Conservation (phyloP, 163 green algal species). For the Scenedesmus sp. region DNA sequence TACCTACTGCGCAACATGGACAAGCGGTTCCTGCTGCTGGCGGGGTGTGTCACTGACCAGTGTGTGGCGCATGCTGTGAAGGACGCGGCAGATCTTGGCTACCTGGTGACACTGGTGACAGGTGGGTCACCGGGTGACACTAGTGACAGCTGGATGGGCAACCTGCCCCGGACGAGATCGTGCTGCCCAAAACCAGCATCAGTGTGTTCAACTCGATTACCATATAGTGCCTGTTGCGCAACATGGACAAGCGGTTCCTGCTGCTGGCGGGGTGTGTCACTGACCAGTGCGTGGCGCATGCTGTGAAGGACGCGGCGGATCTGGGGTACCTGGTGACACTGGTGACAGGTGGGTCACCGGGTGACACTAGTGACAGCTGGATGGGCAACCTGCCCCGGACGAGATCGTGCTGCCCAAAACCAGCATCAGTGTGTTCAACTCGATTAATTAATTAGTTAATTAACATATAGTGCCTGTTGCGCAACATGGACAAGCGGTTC, state of each 20-base stretch:
- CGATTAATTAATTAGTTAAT: no score
- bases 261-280: constrained; percentile 63
- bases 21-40: constrained; percentile 57
- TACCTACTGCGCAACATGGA: constrained; percentile 57
- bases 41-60: constrained; percentile 30
- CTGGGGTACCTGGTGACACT: constrained; percentile 77
- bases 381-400: no score
- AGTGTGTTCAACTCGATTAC: constrained; percentile 78
- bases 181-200: constrained; percentile 76
- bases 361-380: not conserved
- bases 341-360: constrained; percentile 25
- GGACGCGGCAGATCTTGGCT: constrained; percentile 78
- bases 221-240: constrained; percentile 60
- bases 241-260: constrained; percentile 51
- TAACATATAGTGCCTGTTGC: no score
- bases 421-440: no score
- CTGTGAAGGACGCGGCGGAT: constrained; percentile 78
- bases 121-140: not conserved
- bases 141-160: not conserved
- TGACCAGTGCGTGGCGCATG: constrained; percentile 83
- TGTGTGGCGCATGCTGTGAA: constrained; percentile 71
- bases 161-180: constrained; percentile 73
- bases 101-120: constrained; percentile 74
- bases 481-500: constrained; percentile 40
- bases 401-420: no score